These are phyloP conservation scores for Xanthoceras sorbifolium DNA, from an alignment of 345 rosid genomes.

Conservation along the genomic window DNA sequence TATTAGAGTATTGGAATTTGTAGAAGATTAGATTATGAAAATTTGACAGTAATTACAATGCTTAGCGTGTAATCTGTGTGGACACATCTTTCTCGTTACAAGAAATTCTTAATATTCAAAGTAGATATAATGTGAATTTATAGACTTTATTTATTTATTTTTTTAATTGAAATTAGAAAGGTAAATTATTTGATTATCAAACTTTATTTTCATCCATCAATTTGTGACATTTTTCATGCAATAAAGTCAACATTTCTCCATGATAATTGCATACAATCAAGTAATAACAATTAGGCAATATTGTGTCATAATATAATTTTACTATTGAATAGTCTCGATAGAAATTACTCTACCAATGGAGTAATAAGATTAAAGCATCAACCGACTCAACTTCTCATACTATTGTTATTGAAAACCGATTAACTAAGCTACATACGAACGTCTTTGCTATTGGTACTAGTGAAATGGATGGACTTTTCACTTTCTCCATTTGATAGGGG, in stretches of 20 bases:
- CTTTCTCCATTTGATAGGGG: no score
- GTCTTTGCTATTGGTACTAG: no score
- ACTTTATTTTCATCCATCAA: background rate
- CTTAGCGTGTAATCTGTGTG: background rate
- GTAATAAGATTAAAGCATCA: no score
- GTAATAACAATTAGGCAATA: background rate
- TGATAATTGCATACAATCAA: background rate
- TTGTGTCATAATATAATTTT: no score
- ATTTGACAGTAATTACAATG: background rate
- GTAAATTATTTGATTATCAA: background rate
- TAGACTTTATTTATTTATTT: background rate
- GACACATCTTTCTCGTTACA: background rate
- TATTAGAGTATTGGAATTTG: background rate
- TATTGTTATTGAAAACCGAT: no score
- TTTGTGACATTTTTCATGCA: background rate
- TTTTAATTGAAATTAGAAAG: background rate
- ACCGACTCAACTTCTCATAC: no score
- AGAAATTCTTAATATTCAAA: background rate
- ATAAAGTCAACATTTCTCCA: background rate
- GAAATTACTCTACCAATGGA: no score
- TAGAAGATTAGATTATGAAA: background rate
- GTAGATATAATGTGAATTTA: background rate
- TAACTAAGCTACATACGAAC: no score
- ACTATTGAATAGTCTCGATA: no score
- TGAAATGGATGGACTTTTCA: no score